A percentile compares a stretch with the other conserved stretches of the same genome.
phyloP scores from a whole-genome alignment of 345 rosid species.

The Eucalyptus sp. region DNA sequence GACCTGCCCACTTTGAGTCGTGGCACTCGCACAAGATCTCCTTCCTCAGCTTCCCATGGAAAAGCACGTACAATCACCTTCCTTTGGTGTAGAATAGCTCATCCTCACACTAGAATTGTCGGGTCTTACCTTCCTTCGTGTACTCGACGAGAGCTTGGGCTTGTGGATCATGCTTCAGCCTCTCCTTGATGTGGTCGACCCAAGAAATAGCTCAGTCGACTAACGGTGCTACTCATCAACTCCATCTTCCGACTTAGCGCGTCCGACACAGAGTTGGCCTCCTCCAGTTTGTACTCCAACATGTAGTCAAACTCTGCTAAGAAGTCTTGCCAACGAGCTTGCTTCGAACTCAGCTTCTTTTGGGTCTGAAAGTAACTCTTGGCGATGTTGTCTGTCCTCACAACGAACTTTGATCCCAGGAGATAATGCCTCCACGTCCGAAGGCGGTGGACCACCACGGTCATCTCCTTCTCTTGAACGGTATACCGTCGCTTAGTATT shows the following conservation, averaged over 20 bases:
- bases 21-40: too few species aligned
- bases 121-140: too few species aligned
- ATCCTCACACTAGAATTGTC: too few species aligned
- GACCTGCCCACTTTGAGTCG: rapidly evolving
- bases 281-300: rapidly evolving
- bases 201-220: rapidly evolving
- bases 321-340: too few species aligned
- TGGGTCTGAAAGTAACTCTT: rapidly evolving
- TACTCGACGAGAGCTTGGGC: rapidly evolving
- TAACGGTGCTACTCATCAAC: rapidly evolving
- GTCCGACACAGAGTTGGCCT: rapidly evolving
- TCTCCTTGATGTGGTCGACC: too few species aligned
- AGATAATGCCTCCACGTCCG: too few species aligned
- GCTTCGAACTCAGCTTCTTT: too few species aligned
- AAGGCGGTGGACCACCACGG: rapidly evolving
- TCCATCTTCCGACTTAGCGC: rapidly evolving
- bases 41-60: too few species aligned
- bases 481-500: rapidly evolving
- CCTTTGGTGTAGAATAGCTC: too few species aligned
- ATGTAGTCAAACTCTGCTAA: rapidly evolving
- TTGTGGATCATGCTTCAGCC: too few species aligned
- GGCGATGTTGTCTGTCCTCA: too few species aligned
- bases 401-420: rapidly evolving
- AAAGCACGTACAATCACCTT: rapidly evolving
- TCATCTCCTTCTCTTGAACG: too few species aligned